These are phyloP conservation scores for Aspergillus luchuensis DNA, from an alignment of 2,329 filamentous ascomycete species.

Conservation along the genomic window DNA sequence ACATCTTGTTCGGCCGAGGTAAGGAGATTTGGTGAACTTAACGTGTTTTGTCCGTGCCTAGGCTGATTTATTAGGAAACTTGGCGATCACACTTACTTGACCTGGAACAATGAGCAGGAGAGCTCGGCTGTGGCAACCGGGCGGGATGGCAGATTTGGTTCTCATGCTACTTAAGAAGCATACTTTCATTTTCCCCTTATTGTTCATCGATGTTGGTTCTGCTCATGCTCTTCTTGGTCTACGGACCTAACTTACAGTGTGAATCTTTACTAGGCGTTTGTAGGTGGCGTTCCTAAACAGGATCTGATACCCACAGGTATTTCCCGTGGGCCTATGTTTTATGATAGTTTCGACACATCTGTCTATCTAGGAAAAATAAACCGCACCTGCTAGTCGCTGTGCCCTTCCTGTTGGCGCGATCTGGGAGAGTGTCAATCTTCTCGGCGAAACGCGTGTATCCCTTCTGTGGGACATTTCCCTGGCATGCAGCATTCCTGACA, in stretches of 20 bases:
- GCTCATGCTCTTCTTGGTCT: background rate
- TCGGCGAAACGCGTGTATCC: slow-evolving; percentile 7
- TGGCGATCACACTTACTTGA: slow-evolving; percentile 94
- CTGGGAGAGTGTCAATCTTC: background rate
- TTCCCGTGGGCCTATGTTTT: background rate
- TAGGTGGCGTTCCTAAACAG: slow-evolving; percentile 4
- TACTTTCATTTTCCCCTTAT: background rate
- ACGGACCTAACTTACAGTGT: background rate
- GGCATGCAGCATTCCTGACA: slow-evolving; percentile 6
- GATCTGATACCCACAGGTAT: background rate
- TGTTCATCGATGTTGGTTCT: background rate
- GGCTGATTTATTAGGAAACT: slow-evolving; percentile 68
- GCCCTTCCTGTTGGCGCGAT: background rate
- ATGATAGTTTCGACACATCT: too few relatives aligned
- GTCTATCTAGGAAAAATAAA: too few relatives aligned
- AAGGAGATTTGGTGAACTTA: slow-evolving; percentile 33
- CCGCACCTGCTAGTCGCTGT: background rate
- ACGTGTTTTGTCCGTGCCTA: background rate
- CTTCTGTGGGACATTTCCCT: slow-evolving; percentile 18
- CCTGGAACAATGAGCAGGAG: slow-evolving; percentile 80
- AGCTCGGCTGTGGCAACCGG: slow-evolving; percentile 57
- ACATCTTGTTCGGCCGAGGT: slow-evolving; percentile 89
- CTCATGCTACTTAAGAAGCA: slow-evolving; percentile 22
- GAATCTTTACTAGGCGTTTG: slow-evolving; percentile 7
- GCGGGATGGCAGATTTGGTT: slow-evolving; percentile 56